Evolutionary conservation across 805 yeast species (phyloP), one percentile per base, ranked within the genome.

Genomic region (Yarrowia osloensis): DNA sequence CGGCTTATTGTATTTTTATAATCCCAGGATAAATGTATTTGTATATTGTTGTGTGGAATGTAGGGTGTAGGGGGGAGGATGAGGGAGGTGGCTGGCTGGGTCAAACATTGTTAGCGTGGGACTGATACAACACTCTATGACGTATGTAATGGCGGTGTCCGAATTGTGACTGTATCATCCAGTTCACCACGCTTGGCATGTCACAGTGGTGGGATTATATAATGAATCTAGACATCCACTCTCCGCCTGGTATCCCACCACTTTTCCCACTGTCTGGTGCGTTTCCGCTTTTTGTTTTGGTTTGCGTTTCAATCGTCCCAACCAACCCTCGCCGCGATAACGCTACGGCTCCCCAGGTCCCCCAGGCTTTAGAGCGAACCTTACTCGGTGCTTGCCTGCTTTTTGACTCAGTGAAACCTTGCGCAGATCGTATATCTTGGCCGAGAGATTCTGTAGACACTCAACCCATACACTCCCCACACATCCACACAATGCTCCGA

Each of bases 381-480:
- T 57, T 57, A 57, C 63, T 57, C 63, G 49, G 63, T 57, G 63
- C 61, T 54, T 33, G 37, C 22, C 21, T 17, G 8, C 9, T 21
- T 26, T 52, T 57, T 57, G 63, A 57, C 63, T 57, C 63, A 57
- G 63, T 57, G 63, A 57, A 57, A 57, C 63, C 63, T 57, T 57
- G 49, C 63, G 47, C 49, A 40, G 63, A 40, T 57, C 49, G 49
- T 57, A 57, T 57, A 57, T 57, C 63, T 54, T 50, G 57, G 33
- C 50, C 15, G 21, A 1, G 31, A 26, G 29, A 49, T 12, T 17
- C 28, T n/a, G 17, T 17, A 19, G 2, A 28, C 7, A n/a, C 17
- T 11, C 21, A 3, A 28, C 8, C 2, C 35, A 8, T 28, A 21
- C 5, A 1, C 54, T 21, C 26, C 9, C 55, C 9, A 19, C 19